Base-by-base conservation (phyloP, 2,329 filamentous ascomycete species). In the Epichloe gansuensis region DNA sequence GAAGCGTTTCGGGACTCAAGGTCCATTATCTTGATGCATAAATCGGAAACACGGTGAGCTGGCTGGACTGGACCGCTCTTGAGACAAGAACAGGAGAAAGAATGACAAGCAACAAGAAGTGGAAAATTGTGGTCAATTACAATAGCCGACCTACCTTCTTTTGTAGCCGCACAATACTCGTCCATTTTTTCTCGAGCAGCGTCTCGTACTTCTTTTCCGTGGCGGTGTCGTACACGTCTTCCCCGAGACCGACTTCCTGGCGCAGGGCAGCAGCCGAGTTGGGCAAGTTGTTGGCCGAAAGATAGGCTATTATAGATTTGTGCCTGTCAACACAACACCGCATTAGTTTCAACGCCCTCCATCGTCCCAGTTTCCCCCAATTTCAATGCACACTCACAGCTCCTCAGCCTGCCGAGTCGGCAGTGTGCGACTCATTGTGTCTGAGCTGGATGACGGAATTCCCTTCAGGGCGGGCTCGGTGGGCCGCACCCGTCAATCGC, bases 181-280 rank as follows among this genome's bases (percentile, higher is more conserved):
- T 97, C 91, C 91, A 97, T 75, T 97, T 97, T 80, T 95, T 96
- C 76, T 97, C 91, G 59, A 97, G 72, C 31, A 97, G 71, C 2
- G 88, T 87, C 70, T 95, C 90, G 72, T 96, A 97, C 72, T 95
- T 95, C 75, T 95, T 95, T 50, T 85, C 79, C 21, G 88, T 95
- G 17, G 80, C 78, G 56, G 86, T 76, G 65, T 95, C 89, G 62
- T 94, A 91, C 47, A 72, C 71, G 52, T 80, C 71, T 58, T 86
- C 81, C 50, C 82, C 78, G 4, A 95, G 77, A 52, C 78, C 77
- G n/a, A 88, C 72, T 68, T 96, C 91, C 63, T 86, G 77, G 56
- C 89, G 82, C 55, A 96, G 74, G 25, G 85, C 80, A 45, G 81
- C 74, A 43, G 87, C 86, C 56, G 80, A 83, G 53, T 81, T 81